Evolutionary conservation across 345 rosid species (phyloP), one percentile per base, ranked within the genome.

Genomic region (Populus tremula): DNA sequence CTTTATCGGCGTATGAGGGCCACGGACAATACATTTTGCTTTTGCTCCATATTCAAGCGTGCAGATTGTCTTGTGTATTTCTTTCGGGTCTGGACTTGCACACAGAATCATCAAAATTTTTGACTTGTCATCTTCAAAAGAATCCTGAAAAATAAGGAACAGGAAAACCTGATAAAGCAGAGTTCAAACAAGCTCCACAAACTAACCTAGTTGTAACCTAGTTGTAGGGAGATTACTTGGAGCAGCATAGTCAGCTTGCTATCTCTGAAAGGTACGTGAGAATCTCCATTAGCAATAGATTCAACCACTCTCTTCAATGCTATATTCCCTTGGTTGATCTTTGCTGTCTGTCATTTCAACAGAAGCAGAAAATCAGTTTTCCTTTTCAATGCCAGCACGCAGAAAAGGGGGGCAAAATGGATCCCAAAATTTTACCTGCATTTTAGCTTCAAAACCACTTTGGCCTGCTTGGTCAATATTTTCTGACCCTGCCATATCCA

Each of bases 401-500:
- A 69, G 16, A 45, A 38, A 43, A 43, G 6, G 13, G 33, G 33
- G 50, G 25, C 12, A 5, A 27, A 74, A 27, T 39, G 20, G 36
- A 38, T 61, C 41, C 27, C 27, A 41, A 59, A 71, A 67, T 36
- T 71, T 77, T 83, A 93, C 99, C 92, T 96, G 99, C 98, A 96
- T 90, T 85, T 96, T 96, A 31, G 99, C 98, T 84, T 96, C 99
- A 83, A 89, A 90, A 65, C 94, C 96, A 53, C 73, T 84, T 80
- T 96, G 99, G 3, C 99, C 99, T 36, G 99, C 99, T 85, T 92
- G 98, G 76, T 96, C 99, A 41, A 96, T 93, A 79, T 96, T 96
- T 69, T 96, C 99, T 20, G 99, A 96, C 77, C 99, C 99, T 66
- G 99, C 99, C 99, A 96, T 96, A 73, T 96, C 99, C 31, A 96